phyloP scores from a whole-genome alignment of 169 alveolate species.

The Besnoitia besnoiti region DNA sequence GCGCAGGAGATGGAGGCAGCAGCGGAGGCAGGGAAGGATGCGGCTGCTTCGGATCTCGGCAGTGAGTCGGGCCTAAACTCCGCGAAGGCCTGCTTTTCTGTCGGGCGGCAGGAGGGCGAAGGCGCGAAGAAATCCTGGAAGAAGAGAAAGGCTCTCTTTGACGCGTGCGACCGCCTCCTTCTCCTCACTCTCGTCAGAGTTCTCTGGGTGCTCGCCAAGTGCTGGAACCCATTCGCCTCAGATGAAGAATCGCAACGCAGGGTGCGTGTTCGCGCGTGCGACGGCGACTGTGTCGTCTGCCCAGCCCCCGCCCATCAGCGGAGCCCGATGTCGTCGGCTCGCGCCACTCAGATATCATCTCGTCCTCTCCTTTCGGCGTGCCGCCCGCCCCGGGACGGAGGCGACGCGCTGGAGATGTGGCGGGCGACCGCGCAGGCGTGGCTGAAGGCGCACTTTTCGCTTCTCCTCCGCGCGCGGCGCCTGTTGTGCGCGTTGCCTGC shows the following conservation, averaged over 20 bases:
- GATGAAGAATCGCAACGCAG: no score
- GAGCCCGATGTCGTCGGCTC: no score
- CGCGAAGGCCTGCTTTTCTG: not conserved
- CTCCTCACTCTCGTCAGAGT: not conserved
- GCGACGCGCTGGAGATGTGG: not conserved
- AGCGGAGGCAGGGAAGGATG: not conserved
- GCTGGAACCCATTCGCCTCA: no score
- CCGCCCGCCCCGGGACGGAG: no score
- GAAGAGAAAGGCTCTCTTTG: not conserved
- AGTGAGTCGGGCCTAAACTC: not conserved
- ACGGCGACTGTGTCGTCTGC: no score
- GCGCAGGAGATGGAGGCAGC: not conserved
- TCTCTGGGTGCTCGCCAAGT: not conserved
- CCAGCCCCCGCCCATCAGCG: no score
- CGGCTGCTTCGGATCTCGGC: not conserved
- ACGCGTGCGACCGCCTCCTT: slow-evolving; percentile 1
- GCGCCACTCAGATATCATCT: no score
- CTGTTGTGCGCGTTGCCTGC: not conserved
- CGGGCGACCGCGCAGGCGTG: not conserved
- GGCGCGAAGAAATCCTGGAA: not conserved
- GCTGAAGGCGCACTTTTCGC: not conserved
- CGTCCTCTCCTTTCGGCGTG: no score
- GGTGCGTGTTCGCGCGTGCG: no score
- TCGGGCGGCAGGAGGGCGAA: not conserved
- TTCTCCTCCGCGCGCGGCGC: not conserved